Conservation (phyloP, 306 rosid genomes). For the Arachis hypogaea region DNA sequence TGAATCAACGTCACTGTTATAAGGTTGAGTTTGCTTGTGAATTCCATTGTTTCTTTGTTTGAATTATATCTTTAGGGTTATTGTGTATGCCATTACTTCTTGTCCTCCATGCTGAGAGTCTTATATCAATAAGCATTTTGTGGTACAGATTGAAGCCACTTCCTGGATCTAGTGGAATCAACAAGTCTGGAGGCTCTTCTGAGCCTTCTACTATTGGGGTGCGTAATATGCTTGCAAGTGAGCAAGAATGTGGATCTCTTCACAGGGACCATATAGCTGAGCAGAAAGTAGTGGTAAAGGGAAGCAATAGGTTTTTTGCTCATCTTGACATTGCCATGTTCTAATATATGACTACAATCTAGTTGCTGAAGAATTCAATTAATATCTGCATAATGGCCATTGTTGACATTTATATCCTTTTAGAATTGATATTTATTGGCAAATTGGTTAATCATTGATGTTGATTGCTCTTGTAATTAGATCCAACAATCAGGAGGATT, state of each 20-base stretch:
- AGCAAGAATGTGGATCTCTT: constrained; percentile 57
- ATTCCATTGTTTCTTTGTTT: constrained; percentile 6
- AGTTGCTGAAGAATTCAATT: not conserved
- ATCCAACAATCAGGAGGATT: constrained; percentile 66
- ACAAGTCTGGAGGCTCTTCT: constrained; percentile 65
- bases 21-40: constrained; percentile 6
- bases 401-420: constrained; percentile 26
- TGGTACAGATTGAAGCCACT: constrained; percentile 65
- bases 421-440: constrained; percentile 18
- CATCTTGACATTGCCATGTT: constrained; percentile 25
- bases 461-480: constrained; percentile 52
- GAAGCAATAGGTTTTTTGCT: constrained; percentile 65
- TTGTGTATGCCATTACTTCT: constrained; percentile 24
- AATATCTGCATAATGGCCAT: constrained; percentile 23
- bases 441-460: constrained; percentile 30
- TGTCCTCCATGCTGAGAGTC: not conserved
- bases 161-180: constrained; percentile 64
- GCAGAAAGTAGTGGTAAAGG: constrained; percentile 61
- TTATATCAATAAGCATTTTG: constrained; percentile 26
- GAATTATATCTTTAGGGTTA: constrained; percentile 12
- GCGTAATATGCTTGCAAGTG: constrained; percentile 53
- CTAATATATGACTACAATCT: constrained; percentile 23
- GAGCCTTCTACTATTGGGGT: constrained; percentile 60
- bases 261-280: constrained; percentile 65
- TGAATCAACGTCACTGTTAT: constrained; percentile 27